phyloP scores from a whole-genome alignment of 1,284 basidiomycete genomes.

The Somion occarium region DNA sequence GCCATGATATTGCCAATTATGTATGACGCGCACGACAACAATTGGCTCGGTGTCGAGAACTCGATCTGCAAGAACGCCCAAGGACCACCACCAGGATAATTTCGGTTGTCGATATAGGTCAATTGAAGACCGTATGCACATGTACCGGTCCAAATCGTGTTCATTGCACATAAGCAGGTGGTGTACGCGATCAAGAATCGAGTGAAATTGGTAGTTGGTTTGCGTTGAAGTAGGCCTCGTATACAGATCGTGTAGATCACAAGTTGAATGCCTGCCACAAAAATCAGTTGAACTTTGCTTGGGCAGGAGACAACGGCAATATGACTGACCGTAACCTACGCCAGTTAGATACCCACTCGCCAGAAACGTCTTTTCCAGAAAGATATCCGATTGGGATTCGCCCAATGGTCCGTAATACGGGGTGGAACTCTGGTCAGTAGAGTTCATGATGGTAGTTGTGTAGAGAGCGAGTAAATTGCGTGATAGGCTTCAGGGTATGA shows the following conservation, averaged over 20 bases:
- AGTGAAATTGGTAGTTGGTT: background rate
- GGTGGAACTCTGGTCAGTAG: too few species aligned
- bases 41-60: constrained; percentile 5
- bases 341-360: constrained; percentile 2
- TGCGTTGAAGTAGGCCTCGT: background rate
- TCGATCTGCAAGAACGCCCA: constrained; percentile 6
- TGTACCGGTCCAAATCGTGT: background rate
- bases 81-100: constrained; percentile 7
- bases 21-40: background rate
- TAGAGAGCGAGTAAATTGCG: too few species aligned
- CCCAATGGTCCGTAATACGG: constrained; percentile 1
- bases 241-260: background rate
- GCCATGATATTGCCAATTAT: background rate
- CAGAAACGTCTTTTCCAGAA: constrained; percentile 5
- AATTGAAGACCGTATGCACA: background rate
- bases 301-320: background rate
- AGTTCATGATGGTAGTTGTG: too few species aligned
- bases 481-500: too few species aligned
- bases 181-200: background rate
- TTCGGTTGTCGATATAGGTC: constrained; percentile 10
- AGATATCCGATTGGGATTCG: background rate
- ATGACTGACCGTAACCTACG: constrained; percentile 1
- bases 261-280: background rate
- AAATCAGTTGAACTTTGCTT: background rate
- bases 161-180: background rate